Base-by-base conservation (phyloP, 2,329 filamentous ascomycete genomes). In the Fusarium buharicum region DNA sequence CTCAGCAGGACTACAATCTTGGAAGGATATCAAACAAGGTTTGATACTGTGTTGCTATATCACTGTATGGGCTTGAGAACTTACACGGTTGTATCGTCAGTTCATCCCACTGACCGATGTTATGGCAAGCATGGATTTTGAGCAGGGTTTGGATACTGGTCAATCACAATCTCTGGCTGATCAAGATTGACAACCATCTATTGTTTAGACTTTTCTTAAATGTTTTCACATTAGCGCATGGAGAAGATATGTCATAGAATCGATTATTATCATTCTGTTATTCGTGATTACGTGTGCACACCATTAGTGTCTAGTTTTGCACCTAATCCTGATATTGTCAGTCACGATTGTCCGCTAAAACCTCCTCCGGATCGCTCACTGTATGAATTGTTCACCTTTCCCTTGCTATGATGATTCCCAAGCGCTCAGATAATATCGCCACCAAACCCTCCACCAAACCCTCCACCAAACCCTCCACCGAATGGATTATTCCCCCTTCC, bases 391-490 rank as follows among this genome's bases (percentile, higher is more conserved):
- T 36, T 20, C 7, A 10, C 5, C 16, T 20, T 18, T 3, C 36
- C 6, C 18, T 20, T 20, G 18, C 6, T n/a, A 37, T 18, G 12
- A 13, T 16, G 12, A 20, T 20, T 20, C 12, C 17, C 17, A 13
- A 6, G 17, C 36, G 11, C 36, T 37, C 17, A 75, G 51, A 78
- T 71, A 56, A 77, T 73, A 37, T 65, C 51, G 20, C 74, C 52
- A 2, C 53, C 55, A 24, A 52, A 58, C 4, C 55, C 71, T 20
- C 74, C 72, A 0, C 75, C 72, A 6, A 72, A 72, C 0, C 73
- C 76, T 17, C 76, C 74, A 4, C 75, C 73, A 41, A 75, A 76
- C 0, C 76, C 73, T 10, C 76, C 75, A 14, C 79, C 79, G 63
- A 77, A 79, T 6, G 77, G 72, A 38, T 77, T 67, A 45, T 73